Evolutionary conservation across 768 basidiomycete genomes (phyloP).

Genomic region (Auricularia cornea): DNA sequence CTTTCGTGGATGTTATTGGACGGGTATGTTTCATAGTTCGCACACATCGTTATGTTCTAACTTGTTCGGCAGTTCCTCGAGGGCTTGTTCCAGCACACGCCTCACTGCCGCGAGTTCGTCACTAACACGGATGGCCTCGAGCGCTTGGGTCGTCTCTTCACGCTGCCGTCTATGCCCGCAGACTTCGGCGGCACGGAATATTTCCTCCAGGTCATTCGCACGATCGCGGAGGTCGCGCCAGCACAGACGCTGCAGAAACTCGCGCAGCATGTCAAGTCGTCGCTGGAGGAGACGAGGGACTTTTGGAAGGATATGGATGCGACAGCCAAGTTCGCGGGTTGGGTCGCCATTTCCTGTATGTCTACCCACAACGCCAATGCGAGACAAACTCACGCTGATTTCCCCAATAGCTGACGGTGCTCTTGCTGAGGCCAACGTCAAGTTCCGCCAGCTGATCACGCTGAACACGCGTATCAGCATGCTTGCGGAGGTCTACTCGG

Average conservation of each 20-base stretch:
- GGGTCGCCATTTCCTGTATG: conserved; percentile 49
- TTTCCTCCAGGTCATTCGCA: conserved; percentile 79
- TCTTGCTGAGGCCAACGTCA: conserved; percentile 40
- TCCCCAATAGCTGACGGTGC: conserved; percentile 35
- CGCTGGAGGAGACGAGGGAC: conserved; percentile 56
- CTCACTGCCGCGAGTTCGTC: conserved; percentile 88
- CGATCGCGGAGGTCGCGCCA: conserved; percentile 81
- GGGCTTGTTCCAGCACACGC: conserved; percentile 86
- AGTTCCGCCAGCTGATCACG: conserved; percentile 65
- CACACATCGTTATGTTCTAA: not conserved
- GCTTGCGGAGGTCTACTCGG: conserved; percentile 81
- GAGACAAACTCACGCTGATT: not conserved
- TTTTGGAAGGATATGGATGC: conserved; percentile 56
- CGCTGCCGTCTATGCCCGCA: conserved; percentile 79
- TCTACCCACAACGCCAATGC: conserved; percentile 10
- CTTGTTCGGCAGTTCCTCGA: conserved; percentile 63
- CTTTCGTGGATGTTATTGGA: conserved; percentile 71
- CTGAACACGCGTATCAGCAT: conserved; percentile 74
- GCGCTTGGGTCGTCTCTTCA: conserved; percentile 66
- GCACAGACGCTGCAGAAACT: conserved; percentile 66
- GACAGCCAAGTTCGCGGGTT: conserved; percentile 53
- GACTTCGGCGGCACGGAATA: conserved; percentile 84
- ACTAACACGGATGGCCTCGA: conserved; percentile 62
- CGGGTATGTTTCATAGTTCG: conserved; percentile 40
- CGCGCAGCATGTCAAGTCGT: conserved; percentile 57